phyloP scores from a whole-genome alignment of 257 asterid species.

The Ajuga chamaepitys region DNA sequence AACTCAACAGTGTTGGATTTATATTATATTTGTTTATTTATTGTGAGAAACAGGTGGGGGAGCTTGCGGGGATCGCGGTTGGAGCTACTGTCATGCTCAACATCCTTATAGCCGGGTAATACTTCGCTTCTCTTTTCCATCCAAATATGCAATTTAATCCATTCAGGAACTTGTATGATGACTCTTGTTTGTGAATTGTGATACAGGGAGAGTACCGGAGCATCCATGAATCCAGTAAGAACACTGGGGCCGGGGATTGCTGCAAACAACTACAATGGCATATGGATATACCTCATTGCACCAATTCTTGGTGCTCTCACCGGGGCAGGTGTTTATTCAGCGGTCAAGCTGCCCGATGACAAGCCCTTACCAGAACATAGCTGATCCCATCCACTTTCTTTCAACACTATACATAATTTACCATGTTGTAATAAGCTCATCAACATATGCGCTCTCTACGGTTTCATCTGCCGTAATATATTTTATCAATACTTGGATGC shows the following conservation, averaged over 20 bases:
- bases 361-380: constrained; percentile 43
- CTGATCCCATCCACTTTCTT: constrained; percentile 4
- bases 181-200: too few species aligned
- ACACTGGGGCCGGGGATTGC: constrained; percentile 84
- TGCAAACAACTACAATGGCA: constrained; percentile 59
- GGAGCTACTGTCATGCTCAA: constrained; percentile 96
- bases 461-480: not conserved
- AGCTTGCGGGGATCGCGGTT: constrained; percentile 85
- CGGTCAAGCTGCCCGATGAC: constrained; percentile 56
- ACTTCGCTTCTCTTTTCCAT: too few species aligned
- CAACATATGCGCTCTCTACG: not conserved
- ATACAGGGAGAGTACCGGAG: constrained; percentile 63
- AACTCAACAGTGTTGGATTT: constrained; percentile 1
- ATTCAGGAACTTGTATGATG: too few species aligned
- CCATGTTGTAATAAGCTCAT: not conserved
- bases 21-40: not conserved
- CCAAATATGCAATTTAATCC: too few species aligned
- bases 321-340: constrained; percentile 72
- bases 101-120: constrained; percentile 76
- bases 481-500: not conserved
- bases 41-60: constrained; percentile 51
- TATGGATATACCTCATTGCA: constrained; percentile 80
- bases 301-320: constrained; percentile 71
- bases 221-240: constrained; percentile 89
- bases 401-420: not conserved